Percentiles rank a stretch among this genome's conserved stretches.
Conservation (phyloP, 1,139 yeast species). For the Geotrichum fermentans region DNA sequence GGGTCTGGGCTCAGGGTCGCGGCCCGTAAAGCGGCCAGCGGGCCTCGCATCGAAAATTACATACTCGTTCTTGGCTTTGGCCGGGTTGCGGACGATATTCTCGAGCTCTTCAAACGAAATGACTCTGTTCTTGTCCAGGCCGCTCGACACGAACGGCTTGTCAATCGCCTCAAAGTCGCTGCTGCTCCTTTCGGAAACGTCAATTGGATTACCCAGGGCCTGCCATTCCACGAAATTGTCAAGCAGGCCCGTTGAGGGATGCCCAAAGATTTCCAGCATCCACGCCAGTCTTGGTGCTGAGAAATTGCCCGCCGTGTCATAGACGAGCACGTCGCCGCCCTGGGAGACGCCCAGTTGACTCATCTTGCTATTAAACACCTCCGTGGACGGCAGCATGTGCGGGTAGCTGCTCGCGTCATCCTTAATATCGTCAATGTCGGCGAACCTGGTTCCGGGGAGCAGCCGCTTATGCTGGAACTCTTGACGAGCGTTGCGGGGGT, state of each 20-base stretch:
- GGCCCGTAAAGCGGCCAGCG: constrained; percentile 66
- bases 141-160: constrained; percentile 37
- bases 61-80: constrained; percentile 45
- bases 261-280: constrained; percentile 79
- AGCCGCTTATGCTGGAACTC: constrained; percentile 47
- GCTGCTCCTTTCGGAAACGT: constrained; percentile 26
- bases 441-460: constrained; percentile 59
- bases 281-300: constrained; percentile 89
- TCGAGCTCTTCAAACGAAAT: constrained; percentile 60
- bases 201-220: constrained; percentile 39
- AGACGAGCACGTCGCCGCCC: constrained; percentile 64
- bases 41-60: constrained; percentile 77
- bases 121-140: constrained; percentile 47
- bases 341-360: constrained; percentile 1
- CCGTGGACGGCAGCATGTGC: constrained; percentile 74
- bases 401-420: constrained; percentile 62
- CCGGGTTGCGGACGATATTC: constrained; percentile 49
- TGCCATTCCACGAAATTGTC: constrained; percentile 61
- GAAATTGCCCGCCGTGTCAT: constrained; percentile 79
- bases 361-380: constrained; percentile 52
- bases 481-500: constrained; percentile 49
- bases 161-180: constrained; percentile 26
- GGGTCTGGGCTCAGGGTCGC: constrained; percentile 79
- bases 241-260: constrained; percentile 57
- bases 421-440: constrained; percentile 71